Percentiles rank a stretch among this genome's conserved stretches.
These are phyloP conservation scores for Hanseniaspora jakobsenii DNA, from an alignment of 805 yeast genomes.

Conservation along the genomic window DNA sequence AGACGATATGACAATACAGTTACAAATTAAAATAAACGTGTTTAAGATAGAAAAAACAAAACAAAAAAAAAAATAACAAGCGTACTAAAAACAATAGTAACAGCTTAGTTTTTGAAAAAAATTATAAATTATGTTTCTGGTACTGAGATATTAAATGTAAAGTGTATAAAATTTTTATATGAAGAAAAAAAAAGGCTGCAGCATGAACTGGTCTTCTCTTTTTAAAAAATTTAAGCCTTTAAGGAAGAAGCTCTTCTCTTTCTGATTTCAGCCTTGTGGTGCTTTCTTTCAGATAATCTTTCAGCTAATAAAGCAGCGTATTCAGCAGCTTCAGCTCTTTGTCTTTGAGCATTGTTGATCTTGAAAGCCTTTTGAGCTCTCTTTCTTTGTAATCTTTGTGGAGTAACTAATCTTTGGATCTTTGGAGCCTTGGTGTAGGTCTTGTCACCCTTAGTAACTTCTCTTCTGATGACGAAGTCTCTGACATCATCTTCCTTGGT, in stretches of 20 bases:
- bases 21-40: too few species aligned
- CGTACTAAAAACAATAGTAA: too few species aligned
- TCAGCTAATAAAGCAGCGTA: constrained; percentile 97
- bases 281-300: constrained; percentile 96
- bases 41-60: too few species aligned
- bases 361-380: constrained; percentile 88
- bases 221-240: constrained; percentile 49
- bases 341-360: constrained; percentile 94
- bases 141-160: too few species aligned
- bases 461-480: constrained; percentile 94
- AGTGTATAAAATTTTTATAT: too few species aligned
- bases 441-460: constrained; percentile 94
- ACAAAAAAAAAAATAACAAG: too few species aligned
- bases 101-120: too few species aligned
- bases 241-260: constrained; percentile 99
- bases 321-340: constrained; percentile 99
- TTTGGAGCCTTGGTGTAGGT: constrained; percentile 99
- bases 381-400: constrained; percentile 98
- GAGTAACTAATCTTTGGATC: constrained; percentile 98
- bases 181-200: too few species aligned
- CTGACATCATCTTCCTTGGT: constrained; percentile 39
- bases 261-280: constrained; percentile 95
- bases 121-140: neutral
- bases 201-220: too few species aligned
- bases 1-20: too few species aligned